These are phyloP conservation scores for Peniophora sp. DNA, from an alignment of 1,284 basidiomycete genomes.

Conservation along the genomic window DNA sequence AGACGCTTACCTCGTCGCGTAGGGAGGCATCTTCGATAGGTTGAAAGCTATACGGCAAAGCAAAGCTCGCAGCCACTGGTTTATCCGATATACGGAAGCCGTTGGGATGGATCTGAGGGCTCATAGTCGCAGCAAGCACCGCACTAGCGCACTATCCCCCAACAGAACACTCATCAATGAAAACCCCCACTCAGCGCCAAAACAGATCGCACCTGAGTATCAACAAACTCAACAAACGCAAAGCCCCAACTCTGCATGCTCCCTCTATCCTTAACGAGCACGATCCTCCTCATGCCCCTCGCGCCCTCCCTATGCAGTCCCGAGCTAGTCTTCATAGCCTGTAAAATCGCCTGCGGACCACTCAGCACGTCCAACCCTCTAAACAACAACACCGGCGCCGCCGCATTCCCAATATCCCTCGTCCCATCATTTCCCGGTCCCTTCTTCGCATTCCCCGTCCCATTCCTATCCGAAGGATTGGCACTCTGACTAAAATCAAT, in stretches of 20 bases:
- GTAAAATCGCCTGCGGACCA: conserved; percentile 76
- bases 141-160: conserved; percentile 52
- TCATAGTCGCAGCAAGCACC: conserved; percentile 75
- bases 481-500: conserved; percentile 86
- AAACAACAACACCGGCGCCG: conserved; percentile 76
- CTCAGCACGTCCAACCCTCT: conserved; percentile 85
- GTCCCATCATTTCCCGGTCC: conserved; percentile 82
- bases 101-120: conserved; percentile 73
- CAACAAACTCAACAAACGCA: conserved; percentile 86
- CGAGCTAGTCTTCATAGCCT: conserved; percentile 64
- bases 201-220: conserved; percentile 54
- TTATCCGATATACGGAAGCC: conserved; percentile 84
- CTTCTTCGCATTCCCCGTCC: conserved; percentile 26
- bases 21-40: conserved; percentile 64
- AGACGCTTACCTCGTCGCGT: conserved; percentile 45
- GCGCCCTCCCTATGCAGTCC: conserved; percentile 65
- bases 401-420: conserved; percentile 83
- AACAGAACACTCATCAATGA: conserved; percentile 11
- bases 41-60: conserved; percentile 80
- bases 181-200: neutral
- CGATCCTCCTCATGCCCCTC: conserved; percentile 77
- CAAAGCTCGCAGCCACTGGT: conserved; percentile 84
- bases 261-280: conserved; percentile 80
- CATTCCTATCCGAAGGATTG: conserved; percentile 52
- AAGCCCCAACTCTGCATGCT: conserved; percentile 85